A percentile compares a stretch with the other conserved stretches of the same genome.
Evolutionary conservation across 2,329 filamentous ascomycete species (phyloP).

Genomic region (Cytospora mali): DNA sequence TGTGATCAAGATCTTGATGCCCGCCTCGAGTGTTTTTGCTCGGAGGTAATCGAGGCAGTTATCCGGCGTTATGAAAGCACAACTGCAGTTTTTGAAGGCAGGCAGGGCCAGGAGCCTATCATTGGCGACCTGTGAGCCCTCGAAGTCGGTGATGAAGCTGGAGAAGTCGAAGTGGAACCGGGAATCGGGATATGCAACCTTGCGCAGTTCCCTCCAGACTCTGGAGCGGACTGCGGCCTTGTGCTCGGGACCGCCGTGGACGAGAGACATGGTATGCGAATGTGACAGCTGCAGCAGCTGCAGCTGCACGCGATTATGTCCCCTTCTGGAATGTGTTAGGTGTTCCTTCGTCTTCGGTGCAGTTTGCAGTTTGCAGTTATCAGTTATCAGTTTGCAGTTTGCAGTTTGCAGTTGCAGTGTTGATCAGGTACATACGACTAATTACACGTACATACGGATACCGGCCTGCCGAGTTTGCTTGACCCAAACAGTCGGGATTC

Average conservation of each 20-base stretch:
- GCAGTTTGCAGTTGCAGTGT: background rate
- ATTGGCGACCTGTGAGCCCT: slow-evolving; percentile 39
- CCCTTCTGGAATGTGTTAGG: background rate
- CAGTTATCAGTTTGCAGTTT: too few species aligned
- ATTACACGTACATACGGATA: background rate
- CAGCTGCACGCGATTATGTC: background rate
- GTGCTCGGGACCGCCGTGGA: slow-evolving; percentile 22
- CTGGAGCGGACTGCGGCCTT: slow-evolving; percentile 29
- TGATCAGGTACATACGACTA: background rate
- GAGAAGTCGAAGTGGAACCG: slow-evolving; percentile 47
- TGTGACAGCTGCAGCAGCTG: background rate
- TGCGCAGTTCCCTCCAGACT: slow-evolving; percentile 41
- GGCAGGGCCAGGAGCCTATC: slow-evolving; percentile 37
- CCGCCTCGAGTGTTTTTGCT: slow-evolving; percentile 41
- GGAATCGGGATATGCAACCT: slow-evolving; percentile 46
- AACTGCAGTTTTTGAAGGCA: slow-evolving; percentile 37
- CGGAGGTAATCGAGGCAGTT: slow-evolving; percentile 48
- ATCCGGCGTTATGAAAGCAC: slow-evolving; percentile 46
- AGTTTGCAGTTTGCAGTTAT: too few species aligned
- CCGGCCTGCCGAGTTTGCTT: background rate
- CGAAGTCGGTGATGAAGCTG: slow-evolving; percentile 47
- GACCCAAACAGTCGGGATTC: slow-evolving; percentile 1
- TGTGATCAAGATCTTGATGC: slow-evolving; percentile 44
- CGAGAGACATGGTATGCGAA: background rate
- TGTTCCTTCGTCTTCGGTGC: too few species aligned